Conservation (phyloP, 2,329 filamentous ascomycete species). For the Nigrospora sphaerica region DNA sequence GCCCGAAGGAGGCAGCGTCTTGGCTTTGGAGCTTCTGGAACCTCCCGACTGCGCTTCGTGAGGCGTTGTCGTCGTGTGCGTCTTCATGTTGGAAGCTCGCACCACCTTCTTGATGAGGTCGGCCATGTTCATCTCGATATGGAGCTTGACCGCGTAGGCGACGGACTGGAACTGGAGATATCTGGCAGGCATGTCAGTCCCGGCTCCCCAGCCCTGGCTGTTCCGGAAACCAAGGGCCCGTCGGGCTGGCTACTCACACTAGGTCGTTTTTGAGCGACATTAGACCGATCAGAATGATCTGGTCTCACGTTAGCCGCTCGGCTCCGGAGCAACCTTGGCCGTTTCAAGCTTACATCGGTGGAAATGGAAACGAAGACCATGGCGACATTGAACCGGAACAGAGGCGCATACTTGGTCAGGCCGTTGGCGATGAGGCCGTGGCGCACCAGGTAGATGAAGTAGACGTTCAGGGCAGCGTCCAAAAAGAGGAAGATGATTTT, state of each 20-base stretch:
- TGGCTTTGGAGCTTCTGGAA: background rate
- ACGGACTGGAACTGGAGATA: slow-evolving; percentile 37
- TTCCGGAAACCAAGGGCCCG: no score
- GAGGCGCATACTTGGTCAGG: background rate
- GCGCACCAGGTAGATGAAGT: background rate
- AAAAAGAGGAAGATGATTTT: background rate
- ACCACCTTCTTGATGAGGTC: slow-evolving; percentile 6
- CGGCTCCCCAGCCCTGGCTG: no score
- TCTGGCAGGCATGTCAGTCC: slow-evolving; percentile 3
- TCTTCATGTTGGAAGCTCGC: background rate
- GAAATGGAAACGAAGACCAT: background rate
- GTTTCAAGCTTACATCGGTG: background rate
- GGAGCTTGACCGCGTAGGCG: slow-evolving; percentile 29
- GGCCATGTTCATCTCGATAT: slow-evolving; percentile 9
- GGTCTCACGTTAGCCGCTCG: background rate
- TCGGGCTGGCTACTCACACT: no score
- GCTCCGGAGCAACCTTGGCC: background rate
- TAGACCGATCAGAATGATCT: background rate
- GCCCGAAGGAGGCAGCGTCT: background rate
- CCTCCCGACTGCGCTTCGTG: background rate
- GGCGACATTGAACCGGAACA: background rate
- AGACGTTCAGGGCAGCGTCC: background rate
- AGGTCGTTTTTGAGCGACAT: no score
- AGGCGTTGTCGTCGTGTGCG: no score
- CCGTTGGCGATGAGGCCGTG: background rate